Percentiles rank a stretch among this genome's conserved stretches.
phyloP scores from a whole-genome alignment of 208 protist species.

The Leishmania mexicana region DNA sequence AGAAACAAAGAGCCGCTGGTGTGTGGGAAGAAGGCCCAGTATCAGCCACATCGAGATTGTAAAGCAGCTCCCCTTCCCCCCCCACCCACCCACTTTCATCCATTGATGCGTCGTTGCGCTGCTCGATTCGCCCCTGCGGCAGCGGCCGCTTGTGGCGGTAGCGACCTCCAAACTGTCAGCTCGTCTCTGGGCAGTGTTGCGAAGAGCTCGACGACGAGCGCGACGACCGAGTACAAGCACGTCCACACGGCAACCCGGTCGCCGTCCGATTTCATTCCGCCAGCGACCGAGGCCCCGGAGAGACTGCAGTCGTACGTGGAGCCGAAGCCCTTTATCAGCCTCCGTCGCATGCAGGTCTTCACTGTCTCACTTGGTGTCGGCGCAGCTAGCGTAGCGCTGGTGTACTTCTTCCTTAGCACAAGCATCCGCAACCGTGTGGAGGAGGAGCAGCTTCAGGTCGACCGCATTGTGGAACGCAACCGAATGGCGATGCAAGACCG shows the following conservation, averaged over 20 bases:
- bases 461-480: conserved; percentile 54
- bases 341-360: conserved; percentile 67
- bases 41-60: neutral
- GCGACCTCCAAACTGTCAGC: conserved; percentile 1
- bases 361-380: conserved; percentile 69
- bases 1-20: neutral
- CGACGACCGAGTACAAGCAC: conserved; percentile 16
- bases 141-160: conserved; percentile 2
- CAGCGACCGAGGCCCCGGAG: conserved; percentile 69
- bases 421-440: conserved; percentile 59
- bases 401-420: conserved; percentile 82
- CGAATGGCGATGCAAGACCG: conserved; percentile 46
- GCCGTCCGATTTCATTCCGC: conserved; percentile 36
- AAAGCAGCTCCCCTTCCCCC: neutral
- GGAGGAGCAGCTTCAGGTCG: conserved; percentile 58
- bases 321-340: conserved; percentile 83
- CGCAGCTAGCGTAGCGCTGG: conserved; percentile 43
- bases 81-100: neutral
- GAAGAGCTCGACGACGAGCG: neutral
- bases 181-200: neutral
- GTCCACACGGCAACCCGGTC: conserved; percentile 21
- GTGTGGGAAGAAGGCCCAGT: neutral
- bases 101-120: conserved; percentile 22
- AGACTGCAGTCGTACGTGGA: conserved; percentile 76
- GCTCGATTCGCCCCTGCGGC: conserved; percentile 12